Evolutionary conservation across 129 eudicot genomes (phyloP).

Genomic region (Centaurea solstitialis): DNA sequence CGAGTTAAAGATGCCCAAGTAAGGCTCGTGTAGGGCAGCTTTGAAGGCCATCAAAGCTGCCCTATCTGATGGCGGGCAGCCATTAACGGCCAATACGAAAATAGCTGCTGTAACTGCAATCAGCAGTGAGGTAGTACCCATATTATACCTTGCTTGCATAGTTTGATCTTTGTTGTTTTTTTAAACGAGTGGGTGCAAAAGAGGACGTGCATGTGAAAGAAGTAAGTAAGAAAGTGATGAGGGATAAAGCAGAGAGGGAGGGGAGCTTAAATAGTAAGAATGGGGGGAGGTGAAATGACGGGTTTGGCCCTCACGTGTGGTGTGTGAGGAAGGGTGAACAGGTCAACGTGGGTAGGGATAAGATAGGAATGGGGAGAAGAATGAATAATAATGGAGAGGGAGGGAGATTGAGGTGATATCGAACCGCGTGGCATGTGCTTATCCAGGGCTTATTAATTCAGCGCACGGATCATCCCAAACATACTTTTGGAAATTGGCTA

Average conservation of each 20-base stretch:
- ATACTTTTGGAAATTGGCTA: background rate
- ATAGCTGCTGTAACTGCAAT: conserved; percentile 25
- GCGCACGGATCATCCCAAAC: conserved; percentile 6
- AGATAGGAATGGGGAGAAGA: conserved; percentile 15
- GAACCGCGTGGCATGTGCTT: conserved; percentile 37
- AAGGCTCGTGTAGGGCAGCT: conserved; percentile 67
- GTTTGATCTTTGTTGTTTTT: background rate
- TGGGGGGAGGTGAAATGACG: conserved; percentile 28
- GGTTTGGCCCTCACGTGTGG: conserved; percentile 51
- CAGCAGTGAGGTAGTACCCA: conserved; percentile 26
- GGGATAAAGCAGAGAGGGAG: background rate
- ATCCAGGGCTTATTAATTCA: conserved; percentile 28
- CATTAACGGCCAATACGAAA: conserved; percentile 29
- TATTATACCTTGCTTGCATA: conserved; percentile 6
- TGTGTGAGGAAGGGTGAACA: conserved; percentile 49
- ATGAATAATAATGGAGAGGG: conserved; percentile 9
- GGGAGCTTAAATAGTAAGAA: conserved; percentile 9
- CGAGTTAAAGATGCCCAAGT: conserved; percentile 71
- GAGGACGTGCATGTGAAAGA: conserved; percentile 6
- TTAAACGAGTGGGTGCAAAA: background rate
- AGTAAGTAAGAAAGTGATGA: background rate
- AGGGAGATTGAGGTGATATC: conserved; percentile 8
- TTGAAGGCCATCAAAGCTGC: conserved; percentile 68
- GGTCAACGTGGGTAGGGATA: conserved; percentile 56
- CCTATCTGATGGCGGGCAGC: conserved; percentile 74